Base-by-base conservation (phyloP, 2,329 filamentous ascomycete species). In the Zalaria sp. region DNA sequence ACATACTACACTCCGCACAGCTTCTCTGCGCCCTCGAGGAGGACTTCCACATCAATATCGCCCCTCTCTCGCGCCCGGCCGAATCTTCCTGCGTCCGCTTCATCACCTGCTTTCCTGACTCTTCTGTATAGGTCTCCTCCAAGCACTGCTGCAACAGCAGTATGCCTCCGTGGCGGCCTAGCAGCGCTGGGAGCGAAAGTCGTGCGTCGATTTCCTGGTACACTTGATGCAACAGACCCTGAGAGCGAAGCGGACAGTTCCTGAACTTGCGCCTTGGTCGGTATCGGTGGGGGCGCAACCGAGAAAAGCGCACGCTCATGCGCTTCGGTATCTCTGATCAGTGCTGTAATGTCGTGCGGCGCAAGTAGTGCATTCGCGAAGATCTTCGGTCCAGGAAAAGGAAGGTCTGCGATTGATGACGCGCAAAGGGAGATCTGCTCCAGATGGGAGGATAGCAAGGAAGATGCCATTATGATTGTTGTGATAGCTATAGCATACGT, bases 241-340 rank as follows among this genome's bases (percentile, higher is more conserved):
- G 72, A 47, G 59, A 67, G 43, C 27, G 52, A 41, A 0, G 44
- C 45, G 9, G 46, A 43, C 7, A 46, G 43, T 9, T 43, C 38
- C 25, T 40, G 42, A 6, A 42, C 39, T 11, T 48, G 44, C 53
- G 61, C 51, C 58, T 69, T 59, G 57, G 67, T 47, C 55, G 62
- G 39, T 54, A 65, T 34, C 56, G 72, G 71, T 0, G 83, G 76
- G 0, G 83, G 78, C 1, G 89, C 87, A 0, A 94, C 80, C 32
- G 89, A 93, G 67, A 96, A 98, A 11, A 98, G 77, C 5, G 89
- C 89, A 54, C 88, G 82, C 61, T 98, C 91, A 64, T 96, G 89
- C 25, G 82, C 67, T 62, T 98, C 91, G 3, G 89, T 95, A 60
- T 98, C 91, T 46, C 91, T 83, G 55, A 98, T 95, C 38, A 98